Base-by-base conservation (phyloP, 768 basidiomycete genomes). In the Coprinopsis sp. region DNA sequence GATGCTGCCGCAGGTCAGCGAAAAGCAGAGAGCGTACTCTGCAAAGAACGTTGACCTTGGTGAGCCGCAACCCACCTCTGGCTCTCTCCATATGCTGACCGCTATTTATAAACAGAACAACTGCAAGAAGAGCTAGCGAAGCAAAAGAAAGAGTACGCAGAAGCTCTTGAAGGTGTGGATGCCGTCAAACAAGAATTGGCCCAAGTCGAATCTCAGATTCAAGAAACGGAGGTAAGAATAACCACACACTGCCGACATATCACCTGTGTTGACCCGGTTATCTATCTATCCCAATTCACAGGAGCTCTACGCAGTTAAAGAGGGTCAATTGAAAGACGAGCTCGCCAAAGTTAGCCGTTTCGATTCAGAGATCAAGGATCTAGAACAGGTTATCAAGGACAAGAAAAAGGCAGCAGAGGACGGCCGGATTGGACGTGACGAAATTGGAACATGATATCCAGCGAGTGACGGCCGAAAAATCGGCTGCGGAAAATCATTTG, bases 1-100 rank as follows among this genome's bases (percentile, higher is more conserved):
- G 84, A 93, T 61, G 74, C 84, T 2, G 82, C 86, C 2, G 68
- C 73, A n/a, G 6, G 79, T 97, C 51, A 98, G 97, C 69, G 79
- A 80, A 7, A 78, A 84, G 53, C 92, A 96, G 59, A 92, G 89
- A 68, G 92, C 94, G 49, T 72, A 87, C 19, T 93, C 97, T 58
- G 91, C 91, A 0, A 86, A 84, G 1, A 74, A 74, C 24, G 77
- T 98, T 6, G 95, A 98, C 59, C 70, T 91, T n/a, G 87, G 94
- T 95, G 53, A 34, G 82, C 38, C 18, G 27, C 16, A n/a, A 13
- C 19, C 10, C 11, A 25, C 19, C 23, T 24, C 44, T n/a, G n/a
- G n/a, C n/a, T n/a, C n/a, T n/a, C n/a, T n/a, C n/a, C n/a, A n/a
- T n/a, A 37, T 6, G 10, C 10, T 18, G 11, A 7, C 34, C 18